Conservation (phyloP, 495 filamentous ascomycete genomes). For the Penicillium subrubescens region DNA sequence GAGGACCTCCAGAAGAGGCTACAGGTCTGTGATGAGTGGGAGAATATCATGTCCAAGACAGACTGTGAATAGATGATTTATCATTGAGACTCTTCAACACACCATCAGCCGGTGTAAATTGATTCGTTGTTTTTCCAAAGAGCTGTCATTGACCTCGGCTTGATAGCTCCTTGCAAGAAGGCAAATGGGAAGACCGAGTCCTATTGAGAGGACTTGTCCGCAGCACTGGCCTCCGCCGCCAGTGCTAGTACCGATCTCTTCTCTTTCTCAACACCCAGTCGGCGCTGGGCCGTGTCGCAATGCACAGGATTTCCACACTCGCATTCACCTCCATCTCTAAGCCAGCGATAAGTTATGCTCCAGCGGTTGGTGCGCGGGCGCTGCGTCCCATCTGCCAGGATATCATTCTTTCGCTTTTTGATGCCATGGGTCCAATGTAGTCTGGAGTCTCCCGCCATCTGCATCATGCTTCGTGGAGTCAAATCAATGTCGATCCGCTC, state of each 20-base stretch:
- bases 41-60: slow-evolving; percentile 8
- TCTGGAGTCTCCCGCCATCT: slow-evolving; percentile 38
- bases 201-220: not conserved
- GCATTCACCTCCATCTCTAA: slow-evolving; percentile 39
- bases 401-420: slow-evolving; percentile 44
- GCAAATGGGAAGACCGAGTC: not conserved
- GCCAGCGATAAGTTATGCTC: slow-evolving; percentile 48
- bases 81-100: too few species aligned
- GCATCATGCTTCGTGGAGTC: slow-evolving; percentile 41
- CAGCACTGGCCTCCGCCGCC: slow-evolving; percentile 11
- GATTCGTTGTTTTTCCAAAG: not conserved
- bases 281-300: slow-evolving; percentile 40
- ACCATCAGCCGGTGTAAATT: not conserved
- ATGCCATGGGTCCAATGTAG: slow-evolving; percentile 49
- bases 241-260: slow-evolving; percentile 37
- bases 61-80: not conserved
- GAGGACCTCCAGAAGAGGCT: not conserved
- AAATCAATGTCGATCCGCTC: slow-evolving; percentile 36
- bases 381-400: slow-evolving; percentile 33
- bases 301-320: slow-evolving; percentile 42
- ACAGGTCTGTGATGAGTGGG: slow-evolving; percentile 8
- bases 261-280: slow-evolving; percentile 41
- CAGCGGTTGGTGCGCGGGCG: slow-evolving; percentile 35
- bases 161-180: not conserved
- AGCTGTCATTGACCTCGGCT: not conserved